Evolutionary conservation across 2,329 filamentous ascomycete species (phyloP), one percentile per base, ranked within the genome.

Genomic region (Shiraia bambusicola): DNA sequence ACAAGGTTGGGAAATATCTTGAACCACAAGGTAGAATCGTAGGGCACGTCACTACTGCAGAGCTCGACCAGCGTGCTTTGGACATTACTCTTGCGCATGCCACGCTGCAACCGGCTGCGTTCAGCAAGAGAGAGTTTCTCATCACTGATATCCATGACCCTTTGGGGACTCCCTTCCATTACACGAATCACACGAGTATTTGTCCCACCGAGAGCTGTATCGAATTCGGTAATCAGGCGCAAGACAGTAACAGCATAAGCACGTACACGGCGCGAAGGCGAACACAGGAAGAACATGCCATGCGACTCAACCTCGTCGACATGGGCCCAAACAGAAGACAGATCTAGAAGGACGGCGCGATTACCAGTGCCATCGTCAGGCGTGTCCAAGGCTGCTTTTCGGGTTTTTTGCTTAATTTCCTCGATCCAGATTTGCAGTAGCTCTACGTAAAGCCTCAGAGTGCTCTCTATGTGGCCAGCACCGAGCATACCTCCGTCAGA

Each of bases 241-340:
- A 98, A 75, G 2, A 98, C 92, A 1, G 88, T 95, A 37, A 98
- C 88, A 2, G 93, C 91, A 66, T 93, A 95, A 44, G 88, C 80
- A 37, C 93, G 83, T 17, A 98, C 93, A 39, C 88, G 82, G 38
- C 89, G 81, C 5, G 93, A 96, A 56, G 97, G 93, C 0, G 93
- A 98, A 67, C 93, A 98, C 6, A 98, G 74, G 65, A 98, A 98
- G 74, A 98, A 98, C 2, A 98, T 72, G 0, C 93, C 94, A 63
- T 97, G 93, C 0, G 92, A 94, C 67, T 98, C 93, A 12, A 96
- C 88, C 66, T 96, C 91, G 56, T 98, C 93, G 17, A 98, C 92
- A 62, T 97, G 88, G 1, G 90, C 89, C 76, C 91, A 88, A 3
- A 95, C 85, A 42, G 86, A 87, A 0, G 91, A 94, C 24, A 95